phyloP scores from a whole-genome alignment of 805 yeast species.

The Dipodascus geniculatus region DNA sequence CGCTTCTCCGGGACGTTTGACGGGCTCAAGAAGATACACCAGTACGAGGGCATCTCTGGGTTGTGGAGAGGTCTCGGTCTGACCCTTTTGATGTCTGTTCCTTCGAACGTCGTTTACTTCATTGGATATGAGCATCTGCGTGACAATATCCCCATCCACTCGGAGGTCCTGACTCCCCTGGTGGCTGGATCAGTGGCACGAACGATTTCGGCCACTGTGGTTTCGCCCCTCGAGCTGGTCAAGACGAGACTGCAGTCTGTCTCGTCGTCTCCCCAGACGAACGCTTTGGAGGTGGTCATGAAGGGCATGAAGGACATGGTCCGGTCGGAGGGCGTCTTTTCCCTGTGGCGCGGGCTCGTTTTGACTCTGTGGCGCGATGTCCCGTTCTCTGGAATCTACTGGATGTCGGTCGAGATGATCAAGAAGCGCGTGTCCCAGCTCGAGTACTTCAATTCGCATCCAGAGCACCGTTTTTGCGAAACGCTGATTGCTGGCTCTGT shows the following conservation, averaged over 20 bases:
- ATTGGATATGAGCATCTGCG: slow-evolving; percentile 84
- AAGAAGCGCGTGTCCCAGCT: slow-evolving; percentile 21
- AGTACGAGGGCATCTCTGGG: slow-evolving; percentile 62
- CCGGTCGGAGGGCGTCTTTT: slow-evolving; percentile 40
- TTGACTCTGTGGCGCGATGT: slow-evolving; percentile 95
- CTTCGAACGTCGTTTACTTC: slow-evolving; percentile 86
- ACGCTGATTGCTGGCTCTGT: slow-evolving; percentile 68
- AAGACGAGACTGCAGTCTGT: slow-evolving; percentile 83
- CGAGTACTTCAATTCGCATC: slow-evolving; percentile 10
- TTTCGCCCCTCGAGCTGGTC: slow-evolving; percentile 79
- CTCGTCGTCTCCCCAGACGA: slow-evolving; percentile 15
- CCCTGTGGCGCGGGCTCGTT: slow-evolving; percentile 74
- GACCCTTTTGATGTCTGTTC: slow-evolving; percentile 76
- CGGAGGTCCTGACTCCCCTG: slow-evolving; percentile 50
- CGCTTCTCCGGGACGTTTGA: slow-evolving; percentile 57
- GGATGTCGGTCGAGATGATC: slow-evolving; percentile 71
- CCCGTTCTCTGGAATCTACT: slow-evolving; percentile 90
- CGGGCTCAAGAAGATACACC: slow-evolving; percentile 54
- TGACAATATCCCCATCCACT: slow-evolving; percentile 51
- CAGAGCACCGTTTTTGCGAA: slow-evolving; percentile 22
- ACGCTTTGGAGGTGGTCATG: slow-evolving; percentile 24
- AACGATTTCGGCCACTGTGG: slow-evolving; percentile 65
- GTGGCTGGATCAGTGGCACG: slow-evolving; percentile 81
- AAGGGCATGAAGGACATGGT: slow-evolving; percentile 44
- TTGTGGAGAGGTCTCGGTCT: slow-evolving; percentile 84